Percentiles rank a stretch among this genome's conserved stretches.
These are phyloP conservation scores for Fusarium fracticaudum DNA, from an alignment of 2,329 filamentous ascomycete genomes.

Conservation along the genomic window DNA sequence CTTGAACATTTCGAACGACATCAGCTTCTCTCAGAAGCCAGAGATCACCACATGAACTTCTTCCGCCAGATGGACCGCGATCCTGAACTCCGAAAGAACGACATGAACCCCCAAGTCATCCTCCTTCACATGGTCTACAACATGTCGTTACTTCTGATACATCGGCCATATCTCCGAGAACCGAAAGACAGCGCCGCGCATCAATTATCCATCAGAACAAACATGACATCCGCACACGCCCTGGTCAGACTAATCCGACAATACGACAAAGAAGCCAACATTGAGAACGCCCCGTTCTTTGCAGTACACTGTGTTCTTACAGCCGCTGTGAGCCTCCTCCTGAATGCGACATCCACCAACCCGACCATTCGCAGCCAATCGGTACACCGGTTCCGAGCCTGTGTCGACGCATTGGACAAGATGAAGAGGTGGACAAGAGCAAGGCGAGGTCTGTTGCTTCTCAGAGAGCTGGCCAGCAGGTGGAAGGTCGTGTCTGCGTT, in stretches of 20 bases:
- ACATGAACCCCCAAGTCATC: not conserved
- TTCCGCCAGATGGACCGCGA: not conserved
- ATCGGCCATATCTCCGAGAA: not conserved
- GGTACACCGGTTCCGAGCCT: not conserved
- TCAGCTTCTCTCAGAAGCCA: not conserved
- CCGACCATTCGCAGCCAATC: not conserved
- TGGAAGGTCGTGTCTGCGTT: not conserved
- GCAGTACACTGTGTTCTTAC: not conserved
- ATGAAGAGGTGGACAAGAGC: not conserved
- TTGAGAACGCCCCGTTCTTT: not conserved
- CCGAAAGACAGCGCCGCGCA: not conserved
- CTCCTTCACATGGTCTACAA: not conserved
- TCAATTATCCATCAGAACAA: not conserved
- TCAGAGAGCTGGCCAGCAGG: not conserved
- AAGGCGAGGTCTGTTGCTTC: not conserved
- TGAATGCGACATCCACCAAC: not conserved
- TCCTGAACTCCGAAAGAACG: not conserved
- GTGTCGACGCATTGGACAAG: not conserved
- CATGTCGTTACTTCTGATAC: not conserved
- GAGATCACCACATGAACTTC: not conserved
- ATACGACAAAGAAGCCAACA: not conserved
- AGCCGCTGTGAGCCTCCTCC: not conserved
- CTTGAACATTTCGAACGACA: not conserved
- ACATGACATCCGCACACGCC: not conserved
- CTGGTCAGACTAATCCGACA: not conserved